phyloP scores from a whole-genome alignment of 208 protist species.

The Trypanosoma rangeli region DNA sequence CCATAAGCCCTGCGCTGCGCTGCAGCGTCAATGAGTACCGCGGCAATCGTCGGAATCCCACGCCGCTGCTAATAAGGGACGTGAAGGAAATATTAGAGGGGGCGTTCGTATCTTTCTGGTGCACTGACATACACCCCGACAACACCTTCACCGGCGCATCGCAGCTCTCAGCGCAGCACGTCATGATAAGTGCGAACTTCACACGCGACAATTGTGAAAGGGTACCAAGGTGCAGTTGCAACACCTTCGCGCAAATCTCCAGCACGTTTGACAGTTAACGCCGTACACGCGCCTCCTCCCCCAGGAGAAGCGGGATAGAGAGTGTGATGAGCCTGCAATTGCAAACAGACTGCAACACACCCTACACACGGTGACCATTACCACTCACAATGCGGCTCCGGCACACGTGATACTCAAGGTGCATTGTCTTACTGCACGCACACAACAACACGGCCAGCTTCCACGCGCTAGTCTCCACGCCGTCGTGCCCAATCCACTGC shows the following conservation, averaged over 20 bases:
- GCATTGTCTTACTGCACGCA: slow-evolving; percentile 27
- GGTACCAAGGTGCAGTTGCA: slow-evolving; percentile 5
- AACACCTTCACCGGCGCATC: slow-evolving; percentile 19
- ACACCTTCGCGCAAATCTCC: slow-evolving; percentile 42
- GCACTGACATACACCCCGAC: slow-evolving; percentile 33
- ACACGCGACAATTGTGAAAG: slow-evolving; percentile 22
- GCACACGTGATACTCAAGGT: slow-evolving; percentile 48
- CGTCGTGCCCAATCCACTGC: slow-evolving; percentile 44
- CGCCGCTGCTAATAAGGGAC: slow-evolving; percentile 37
- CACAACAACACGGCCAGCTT: slow-evolving; percentile 30
- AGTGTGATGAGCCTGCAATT: slow-evolving; percentile 25
- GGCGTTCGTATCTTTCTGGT: slow-evolving; percentile 17
- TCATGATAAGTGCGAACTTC: slow-evolving; percentile 32
- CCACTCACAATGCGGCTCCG: slow-evolving; percentile 15
- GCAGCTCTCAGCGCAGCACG: not conserved
- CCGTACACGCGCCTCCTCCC: slow-evolving; percentile 11
- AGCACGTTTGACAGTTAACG: slow-evolving; percentile 33
- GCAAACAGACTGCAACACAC: slow-evolving; percentile 23
- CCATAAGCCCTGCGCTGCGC: slow-evolving; percentile 21
- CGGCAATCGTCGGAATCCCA: slow-evolving; percentile 34
- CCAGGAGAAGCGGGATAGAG: slow-evolving; percentile 36
- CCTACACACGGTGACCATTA: slow-evolving; percentile 15
- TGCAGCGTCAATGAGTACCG: slow-evolving; percentile 23
- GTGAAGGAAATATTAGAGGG: not conserved
- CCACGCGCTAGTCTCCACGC: slow-evolving; percentile 16